These are phyloP conservation scores for Dactylellina parvicollis DNA, from an alignment of 2,329 filamentous ascomycete genomes.

Conservation along the genomic window DNA sequence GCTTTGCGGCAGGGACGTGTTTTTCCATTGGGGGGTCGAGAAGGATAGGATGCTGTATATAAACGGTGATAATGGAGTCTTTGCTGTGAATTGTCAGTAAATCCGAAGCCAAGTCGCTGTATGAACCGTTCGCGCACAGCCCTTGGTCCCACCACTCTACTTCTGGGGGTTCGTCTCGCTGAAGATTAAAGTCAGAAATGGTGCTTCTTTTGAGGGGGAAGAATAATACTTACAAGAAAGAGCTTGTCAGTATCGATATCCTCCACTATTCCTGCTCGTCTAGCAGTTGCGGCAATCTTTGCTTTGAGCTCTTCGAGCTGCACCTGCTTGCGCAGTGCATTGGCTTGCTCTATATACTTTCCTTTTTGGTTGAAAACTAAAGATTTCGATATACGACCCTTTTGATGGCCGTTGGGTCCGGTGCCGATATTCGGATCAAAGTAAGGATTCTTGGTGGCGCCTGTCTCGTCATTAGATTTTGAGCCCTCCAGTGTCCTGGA, in stretches of 20 bases:
- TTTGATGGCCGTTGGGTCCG: conserved; percentile 69
- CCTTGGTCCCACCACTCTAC: conserved; percentile 99
- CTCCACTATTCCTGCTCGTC: conserved; percentile 93
- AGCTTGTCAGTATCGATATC: conserved; percentile 88
- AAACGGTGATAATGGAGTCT: conserved; percentile 89
- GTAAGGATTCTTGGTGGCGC: conserved; percentile 75
- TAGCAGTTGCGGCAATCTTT: conserved; percentile 84
- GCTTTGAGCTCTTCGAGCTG: conserved; percentile 94
- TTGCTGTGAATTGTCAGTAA: conserved; percentile 77
- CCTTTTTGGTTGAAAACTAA: conserved; percentile 93
- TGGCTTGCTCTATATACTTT: conserved; percentile 95
- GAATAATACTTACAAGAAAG: conserved; percentile 70
- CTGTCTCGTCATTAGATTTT: conserved; percentile 58
- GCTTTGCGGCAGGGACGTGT: conserved; percentile 78
- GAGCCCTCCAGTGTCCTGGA: not conserved
- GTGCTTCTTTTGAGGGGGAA: not conserved
- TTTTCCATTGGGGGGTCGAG: conserved; percentile 92
- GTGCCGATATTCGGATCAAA: conserved; percentile 74
- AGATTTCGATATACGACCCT: conserved; percentile 76
- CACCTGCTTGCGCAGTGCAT: conserved; percentile 85
- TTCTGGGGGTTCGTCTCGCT: conserved; percentile 76
- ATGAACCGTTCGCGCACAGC: conserved; percentile 77
- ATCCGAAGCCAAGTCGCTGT: conserved; percentile 74
- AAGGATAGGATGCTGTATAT: conserved; percentile 91
- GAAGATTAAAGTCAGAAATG: conserved; percentile 10